Evolutionary conservation across 2,329 filamentous ascomycete species (phyloP).

Genomic region (Leptographium procerum): DNA sequence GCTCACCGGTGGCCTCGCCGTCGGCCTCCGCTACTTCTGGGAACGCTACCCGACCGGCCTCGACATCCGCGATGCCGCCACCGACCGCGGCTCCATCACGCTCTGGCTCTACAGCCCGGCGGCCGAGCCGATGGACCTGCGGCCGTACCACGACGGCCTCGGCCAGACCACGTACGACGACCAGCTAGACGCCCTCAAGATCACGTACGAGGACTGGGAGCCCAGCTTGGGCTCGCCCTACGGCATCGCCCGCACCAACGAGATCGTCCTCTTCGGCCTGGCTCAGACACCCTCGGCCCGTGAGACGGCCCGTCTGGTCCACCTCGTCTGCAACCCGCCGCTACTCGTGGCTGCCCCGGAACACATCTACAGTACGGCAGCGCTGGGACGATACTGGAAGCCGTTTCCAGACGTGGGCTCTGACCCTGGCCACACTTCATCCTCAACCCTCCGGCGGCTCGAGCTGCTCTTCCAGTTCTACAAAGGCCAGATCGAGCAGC

Average conservation of each 20-base stretch:
- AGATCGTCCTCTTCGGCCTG: slow-evolving; percentile 42
- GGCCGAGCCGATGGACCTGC: slow-evolving; percentile 42
- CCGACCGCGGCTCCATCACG: slow-evolving; percentile 39
- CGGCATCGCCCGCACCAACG: slow-evolving; percentile 46
- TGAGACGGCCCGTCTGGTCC: not conserved
- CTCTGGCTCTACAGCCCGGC: slow-evolving; percentile 50
- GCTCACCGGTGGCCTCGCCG: slow-evolving; percentile 43
- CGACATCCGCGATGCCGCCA: slow-evolving; percentile 39
- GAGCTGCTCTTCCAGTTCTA: slow-evolving; percentile 47
- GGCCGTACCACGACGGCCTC: slow-evolving; percentile 47
- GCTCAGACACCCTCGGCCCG: slow-evolving; percentile 33
- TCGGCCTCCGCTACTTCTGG: slow-evolving; percentile 52
- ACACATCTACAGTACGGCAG: slow-evolving; percentile 35
- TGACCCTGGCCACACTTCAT: not conserved
- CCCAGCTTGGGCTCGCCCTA: slow-evolving; percentile 41
- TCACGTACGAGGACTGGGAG: slow-evolving; percentile 55
- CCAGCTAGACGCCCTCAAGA: slow-evolving; percentile 47
- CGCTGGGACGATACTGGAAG: slow-evolving; percentile 44
- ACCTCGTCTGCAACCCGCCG: not conserved
- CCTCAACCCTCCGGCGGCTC: slow-evolving; percentile 38
- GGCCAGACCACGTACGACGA: slow-evolving; percentile 43
- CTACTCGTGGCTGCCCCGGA: slow-evolving; percentile 30
- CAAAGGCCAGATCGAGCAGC: slow-evolving; percentile 40
- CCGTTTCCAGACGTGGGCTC: too few species aligned
- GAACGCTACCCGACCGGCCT: slow-evolving; percentile 48